Base-by-base conservation (phyloP, 2,329 filamentous ascomycete species). In the Xylariaceae sp. region DNA sequence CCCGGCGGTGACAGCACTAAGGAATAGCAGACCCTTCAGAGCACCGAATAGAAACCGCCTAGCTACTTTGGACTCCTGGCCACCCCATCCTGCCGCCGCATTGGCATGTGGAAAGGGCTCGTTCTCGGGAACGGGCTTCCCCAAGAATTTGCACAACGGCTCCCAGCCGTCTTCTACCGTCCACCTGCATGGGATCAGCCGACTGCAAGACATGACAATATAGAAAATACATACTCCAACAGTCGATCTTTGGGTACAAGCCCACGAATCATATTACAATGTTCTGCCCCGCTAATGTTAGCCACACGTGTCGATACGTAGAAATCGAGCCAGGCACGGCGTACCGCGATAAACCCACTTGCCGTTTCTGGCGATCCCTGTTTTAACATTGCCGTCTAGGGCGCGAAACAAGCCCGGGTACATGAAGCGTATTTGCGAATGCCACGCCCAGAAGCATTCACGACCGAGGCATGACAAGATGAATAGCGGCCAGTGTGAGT, bases 61-160 rank as follows among this genome's bases (percentile, higher is more conserved):
- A 7, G 10, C 7, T 14, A 52, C 23, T 16, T 14, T 21, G 16
- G 12, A 23, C 26, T 52, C 41, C 19, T 37, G 40, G 21, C 18
- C 49, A 9, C 46, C 18, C 45, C 45, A 52, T 12, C 32, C 44
- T 12, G 32, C 20, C 1, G 14, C 16, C 7, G 42, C 21, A 47
- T 49, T 52, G 18, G 41, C 18, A 23, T 32, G 40, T 9, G 47
- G 49, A 9, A 49, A 56, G 20, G 49, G 41, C 20, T 56, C 50
- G 10, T 26, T 9, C 23, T 42, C 56, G 1, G 75, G 75, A 0
- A 75, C 63, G 0, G 67, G 66, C 53, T 73, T 72, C 14, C 67
- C 70, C 1, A 77, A 57, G 44, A 78, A 78, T 42, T 65, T 51
- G 63, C 75, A 78, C 2, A 78, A 71, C 9, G 75, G 74, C 46